These are phyloP conservation scores for Suillus occidentalis DNA, from an alignment of 768 basidiomycete species.

Conservation along the genomic window DNA sequence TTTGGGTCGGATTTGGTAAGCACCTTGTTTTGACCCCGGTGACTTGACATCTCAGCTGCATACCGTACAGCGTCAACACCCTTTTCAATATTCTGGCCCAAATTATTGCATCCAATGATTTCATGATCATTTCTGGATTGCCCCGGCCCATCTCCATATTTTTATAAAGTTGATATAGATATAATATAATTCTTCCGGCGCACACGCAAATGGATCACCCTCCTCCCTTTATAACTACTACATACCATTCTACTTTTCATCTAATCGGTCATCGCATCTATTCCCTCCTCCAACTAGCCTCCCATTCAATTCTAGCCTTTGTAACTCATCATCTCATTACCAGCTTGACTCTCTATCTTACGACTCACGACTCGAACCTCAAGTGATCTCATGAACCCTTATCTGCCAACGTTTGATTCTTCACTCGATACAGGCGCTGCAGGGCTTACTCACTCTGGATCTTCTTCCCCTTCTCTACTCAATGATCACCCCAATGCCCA, in stretches of 20 bases:
- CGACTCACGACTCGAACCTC: background rate
- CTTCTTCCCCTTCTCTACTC: slow-evolving; percentile 1
- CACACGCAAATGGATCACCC: background rate
- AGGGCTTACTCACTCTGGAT: background rate
- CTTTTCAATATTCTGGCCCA: background rate
- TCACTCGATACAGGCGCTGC: background rate
- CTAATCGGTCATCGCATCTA: slow-evolving; percentile 2
- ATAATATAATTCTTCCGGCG: slow-evolving; percentile 2
- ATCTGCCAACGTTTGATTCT: background rate
- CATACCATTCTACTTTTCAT: background rate
- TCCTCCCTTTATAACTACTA: slow-evolving; percentile 2
- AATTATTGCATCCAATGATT: slow-evolving; percentile 1
- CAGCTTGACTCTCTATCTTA: background rate
- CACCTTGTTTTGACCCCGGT: background rate
- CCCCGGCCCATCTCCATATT: slow-evolving; percentile 1
- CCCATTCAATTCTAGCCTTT: background rate
- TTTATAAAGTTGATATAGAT: background rate
- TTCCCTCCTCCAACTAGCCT: background rate
- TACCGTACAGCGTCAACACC: background rate
- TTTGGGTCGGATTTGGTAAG: background rate
- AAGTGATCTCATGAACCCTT: slow-evolving; percentile 1
- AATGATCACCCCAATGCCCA: background rate
- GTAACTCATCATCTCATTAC: background rate
- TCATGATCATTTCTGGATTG: background rate
- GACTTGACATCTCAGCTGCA: background rate